Evolutionary conservation across 345 rosid species (phyloP).

Genomic region (Populus davidiana): DNA sequence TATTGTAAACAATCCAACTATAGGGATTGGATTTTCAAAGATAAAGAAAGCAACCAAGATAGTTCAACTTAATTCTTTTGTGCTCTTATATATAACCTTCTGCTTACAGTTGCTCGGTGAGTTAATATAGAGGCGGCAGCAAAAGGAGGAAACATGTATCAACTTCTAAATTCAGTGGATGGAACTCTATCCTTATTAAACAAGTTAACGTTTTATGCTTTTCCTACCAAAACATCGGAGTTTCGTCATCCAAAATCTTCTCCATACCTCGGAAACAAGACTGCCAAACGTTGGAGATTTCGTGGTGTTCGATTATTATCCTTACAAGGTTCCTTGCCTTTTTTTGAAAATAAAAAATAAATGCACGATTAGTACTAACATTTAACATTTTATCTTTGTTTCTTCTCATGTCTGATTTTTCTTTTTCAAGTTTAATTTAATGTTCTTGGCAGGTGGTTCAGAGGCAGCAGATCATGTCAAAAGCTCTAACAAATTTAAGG

Average conservation of each 20-base stretch:
- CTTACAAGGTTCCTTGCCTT: constrained; percentile 25
- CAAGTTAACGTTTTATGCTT: constrained; percentile 9
- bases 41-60: no score
- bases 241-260: constrained; percentile 19
- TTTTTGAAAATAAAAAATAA: background rate
- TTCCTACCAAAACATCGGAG: constrained; percentile 9
- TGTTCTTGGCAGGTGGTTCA: constrained; percentile 36
- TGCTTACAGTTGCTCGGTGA: no score
- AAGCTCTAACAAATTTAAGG: constrained; percentile 28
- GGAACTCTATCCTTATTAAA: constrained; percentile 13
- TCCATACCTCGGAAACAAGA: background rate
- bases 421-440: background rate
- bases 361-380: background rate
- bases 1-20: no score
- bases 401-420: constrained; percentile 1
- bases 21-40: no score
- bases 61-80: no score
- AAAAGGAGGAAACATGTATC: constrained; percentile 31
- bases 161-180: constrained; percentile 13
- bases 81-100: no score
- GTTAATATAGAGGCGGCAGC: no score
- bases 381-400: background rate
- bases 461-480: constrained; percentile 11
- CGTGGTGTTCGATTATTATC: constrained; percentile 16
- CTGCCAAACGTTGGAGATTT: background rate